Percentiles rank a stretch among this genome's conserved stretches.
phyloP scores from a whole-genome alignment of 805 yeast species.

The Hanseniaspora thailandica region DNA sequence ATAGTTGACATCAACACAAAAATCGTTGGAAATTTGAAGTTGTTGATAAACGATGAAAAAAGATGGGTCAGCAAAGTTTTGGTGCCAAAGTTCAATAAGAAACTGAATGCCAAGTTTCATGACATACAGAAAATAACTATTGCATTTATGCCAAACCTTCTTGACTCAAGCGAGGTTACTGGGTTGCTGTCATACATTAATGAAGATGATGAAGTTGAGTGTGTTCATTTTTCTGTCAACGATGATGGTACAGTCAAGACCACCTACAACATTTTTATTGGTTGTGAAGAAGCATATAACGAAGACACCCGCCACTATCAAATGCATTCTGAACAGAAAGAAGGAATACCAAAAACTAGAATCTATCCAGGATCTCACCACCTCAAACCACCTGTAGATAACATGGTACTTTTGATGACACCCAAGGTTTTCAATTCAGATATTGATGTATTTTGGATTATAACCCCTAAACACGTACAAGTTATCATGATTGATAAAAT shows the following conservation, averaged over 20 bases:
- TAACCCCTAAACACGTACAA: background rate
- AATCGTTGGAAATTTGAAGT: background rate
- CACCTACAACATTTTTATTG: background rate
- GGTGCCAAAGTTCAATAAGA: background rate
- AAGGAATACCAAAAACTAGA: background rate
- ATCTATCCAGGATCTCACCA: background rate
- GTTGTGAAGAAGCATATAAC: too few relatives aligned
- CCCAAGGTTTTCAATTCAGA: background rate
- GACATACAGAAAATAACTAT: background rate
- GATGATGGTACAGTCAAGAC: background rate
- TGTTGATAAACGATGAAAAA: background rate
- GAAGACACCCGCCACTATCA: too few relatives aligned
- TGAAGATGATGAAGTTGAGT: background rate
- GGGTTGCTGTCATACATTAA: background rate
- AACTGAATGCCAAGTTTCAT: background rate
- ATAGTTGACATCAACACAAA: background rate
- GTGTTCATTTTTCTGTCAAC: background rate
- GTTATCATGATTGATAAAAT: background rate
- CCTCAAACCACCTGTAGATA: too few relatives aligned
- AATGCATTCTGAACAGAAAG: background rate
- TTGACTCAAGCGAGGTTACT: background rate
- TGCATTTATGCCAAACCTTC: background rate
- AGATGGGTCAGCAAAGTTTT: background rate
- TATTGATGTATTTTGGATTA: background rate
- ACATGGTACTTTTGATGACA: background rate